Evolutionary conservation across 495 filamentous ascomycete genomes (phyloP).

Genomic region (Margaritispora aquatica): DNA sequence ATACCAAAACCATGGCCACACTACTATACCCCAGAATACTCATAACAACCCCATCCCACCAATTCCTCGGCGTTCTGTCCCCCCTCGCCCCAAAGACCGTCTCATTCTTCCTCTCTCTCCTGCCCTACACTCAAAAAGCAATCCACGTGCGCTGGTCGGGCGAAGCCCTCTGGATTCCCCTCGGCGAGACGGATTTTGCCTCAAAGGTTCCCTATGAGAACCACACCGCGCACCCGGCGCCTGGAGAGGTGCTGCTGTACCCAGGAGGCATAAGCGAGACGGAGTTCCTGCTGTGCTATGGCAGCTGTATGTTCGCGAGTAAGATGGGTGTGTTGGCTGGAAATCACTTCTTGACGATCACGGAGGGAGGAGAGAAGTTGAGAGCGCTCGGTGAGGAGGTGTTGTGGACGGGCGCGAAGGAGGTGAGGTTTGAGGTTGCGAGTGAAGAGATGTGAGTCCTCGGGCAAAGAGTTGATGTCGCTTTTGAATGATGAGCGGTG

Average conservation of each 20-base stretch:
- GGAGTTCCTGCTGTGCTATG: conserved; percentile 26
- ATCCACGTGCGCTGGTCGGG: conserved; percentile 29
- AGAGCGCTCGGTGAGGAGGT: conserved; percentile 21
- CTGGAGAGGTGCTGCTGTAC: conserved; percentile 25
- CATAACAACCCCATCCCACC: conserved; percentile 23
- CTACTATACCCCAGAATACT: conserved; percentile 2
- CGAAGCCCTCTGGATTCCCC: conserved; percentile 26
- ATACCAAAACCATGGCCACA: not conserved
- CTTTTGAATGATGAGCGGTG: not conserved
- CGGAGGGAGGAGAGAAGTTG: conserved; percentile 21
- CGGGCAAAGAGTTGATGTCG: not conserved
- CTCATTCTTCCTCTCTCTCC: conserved; percentile 20
- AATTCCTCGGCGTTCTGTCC: conserved; percentile 24
- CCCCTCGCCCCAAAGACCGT: conserved; percentile 23
- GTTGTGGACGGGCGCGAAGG: conserved; percentile 8
- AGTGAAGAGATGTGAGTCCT: conserved; percentile 15
- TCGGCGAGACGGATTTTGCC: conserved; percentile 25
- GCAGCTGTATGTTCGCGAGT: conserved; percentile 23
- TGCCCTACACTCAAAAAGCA: conserved; percentile 25
- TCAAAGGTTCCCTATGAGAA: conserved; percentile 21
- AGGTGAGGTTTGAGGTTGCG: conserved; percentile 24
- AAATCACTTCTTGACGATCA: conserved; percentile 27
- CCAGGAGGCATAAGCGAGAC: conserved; percentile 26
- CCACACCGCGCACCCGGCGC: conserved; percentile 24
- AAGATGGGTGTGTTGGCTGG: conserved; percentile 26